These are phyloP conservation scores for Aquilaria malaccensis DNA, from an alignment of 345 rosid genomes.

Conservation along the genomic window DNA sequence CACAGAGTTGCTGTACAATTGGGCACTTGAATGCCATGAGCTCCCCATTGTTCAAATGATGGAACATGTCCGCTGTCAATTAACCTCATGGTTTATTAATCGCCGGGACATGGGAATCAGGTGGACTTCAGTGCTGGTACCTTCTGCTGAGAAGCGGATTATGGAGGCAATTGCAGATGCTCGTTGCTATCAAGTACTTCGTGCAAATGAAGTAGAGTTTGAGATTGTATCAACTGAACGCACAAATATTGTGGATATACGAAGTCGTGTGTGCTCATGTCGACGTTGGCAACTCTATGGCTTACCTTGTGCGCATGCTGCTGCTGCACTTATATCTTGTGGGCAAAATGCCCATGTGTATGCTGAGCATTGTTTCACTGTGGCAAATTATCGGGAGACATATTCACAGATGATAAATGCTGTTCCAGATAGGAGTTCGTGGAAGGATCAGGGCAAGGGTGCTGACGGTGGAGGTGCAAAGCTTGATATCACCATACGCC, in stretches of 20 bases:
- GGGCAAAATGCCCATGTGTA: constrained; percentile 72
- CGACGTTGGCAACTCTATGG: constrained; percentile 96
- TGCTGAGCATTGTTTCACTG: constrained; percentile 84
- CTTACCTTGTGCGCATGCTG: constrained; percentile 91
- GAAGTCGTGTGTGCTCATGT: constrained; percentile 82
- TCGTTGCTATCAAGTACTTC: constrained; percentile 88
- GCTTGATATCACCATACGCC: constrained; percentile 53
- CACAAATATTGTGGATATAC: constrained; percentile 88
- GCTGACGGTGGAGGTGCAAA: constrained; percentile 51
- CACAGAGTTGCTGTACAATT: constrained; percentile 72
- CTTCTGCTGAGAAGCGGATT: constrained; percentile 85
- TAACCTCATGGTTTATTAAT: constrained; percentile 48
- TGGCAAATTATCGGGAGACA: constrained; percentile 62
- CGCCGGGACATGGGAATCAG: constrained; percentile 78
- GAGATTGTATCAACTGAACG: constrained; percentile 97
- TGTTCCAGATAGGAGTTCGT: constrained; percentile 55
- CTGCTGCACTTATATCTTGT: constrained; percentile 93
- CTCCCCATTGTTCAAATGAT: constrained; percentile 90
- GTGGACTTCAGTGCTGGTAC: constrained; percentile 82
- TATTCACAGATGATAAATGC: constrained; percentile 68
- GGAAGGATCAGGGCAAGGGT: constrained; percentile 65
- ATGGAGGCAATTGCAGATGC: constrained; percentile 82
- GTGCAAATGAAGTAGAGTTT: constrained; percentile 94
- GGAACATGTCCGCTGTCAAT: constrained; percentile 74
- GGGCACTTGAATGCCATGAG: constrained; percentile 98